A percentile compares a stretch with the other conserved stretches of the same genome.
These are phyloP conservation scores for Rhizopogon rudus DNA, from an alignment of 768 basidiomycete species.

Conservation along the genomic window DNA sequence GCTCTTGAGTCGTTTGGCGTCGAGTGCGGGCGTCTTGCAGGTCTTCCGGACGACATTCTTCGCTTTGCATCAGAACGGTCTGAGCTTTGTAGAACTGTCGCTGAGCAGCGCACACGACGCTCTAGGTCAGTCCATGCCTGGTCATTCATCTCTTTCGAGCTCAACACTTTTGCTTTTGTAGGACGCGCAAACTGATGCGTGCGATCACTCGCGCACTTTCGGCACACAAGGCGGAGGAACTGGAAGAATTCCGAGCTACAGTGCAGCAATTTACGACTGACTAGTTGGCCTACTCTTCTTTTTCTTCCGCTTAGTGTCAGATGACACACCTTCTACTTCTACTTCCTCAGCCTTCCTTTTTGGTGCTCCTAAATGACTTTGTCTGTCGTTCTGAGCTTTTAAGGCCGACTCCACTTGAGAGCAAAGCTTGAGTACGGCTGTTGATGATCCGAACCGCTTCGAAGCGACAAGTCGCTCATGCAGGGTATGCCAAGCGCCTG, in stretches of 20 bases:
- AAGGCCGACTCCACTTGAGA: slow-evolving; percentile 46
- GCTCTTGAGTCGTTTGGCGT: slow-evolving; percentile 87
- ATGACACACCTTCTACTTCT: slow-evolving; percentile 24
- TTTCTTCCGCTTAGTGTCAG: slow-evolving; percentile 42
- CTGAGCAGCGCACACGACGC: slow-evolving; percentile 42
- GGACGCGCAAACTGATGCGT: not conserved
- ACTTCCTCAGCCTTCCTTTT: slow-evolving; percentile 40
- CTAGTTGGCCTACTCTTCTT: slow-evolving; percentile 25
- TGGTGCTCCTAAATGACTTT: slow-evolving; percentile 20
- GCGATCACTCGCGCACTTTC: not conserved
- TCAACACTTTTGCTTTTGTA: not conserved
- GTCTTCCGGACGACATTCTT: slow-evolving; percentile 69
- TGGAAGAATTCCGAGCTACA: slow-evolving; percentile 18
- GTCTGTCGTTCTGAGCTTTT: slow-evolving; percentile 11
- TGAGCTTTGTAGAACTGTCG: slow-evolving; percentile 46
- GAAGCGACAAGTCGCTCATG: slow-evolving; percentile 41
- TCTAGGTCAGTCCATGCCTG: slow-evolving; percentile 39
- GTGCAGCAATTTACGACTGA: not conserved
- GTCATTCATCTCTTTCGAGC: not conserved
- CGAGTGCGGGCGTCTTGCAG: slow-evolving; percentile 87
- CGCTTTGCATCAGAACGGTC: slow-evolving; percentile 53
- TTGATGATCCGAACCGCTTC: slow-evolving; percentile 58
- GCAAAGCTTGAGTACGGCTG: slow-evolving; percentile 57
- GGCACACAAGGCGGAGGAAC: slow-evolving; percentile 10
- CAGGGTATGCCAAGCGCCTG: slow-evolving; percentile 50